phyloP scores from a whole-genome alignment of 163 green algal genomes.

The Coccomyxa subellipsoidea region DNA sequence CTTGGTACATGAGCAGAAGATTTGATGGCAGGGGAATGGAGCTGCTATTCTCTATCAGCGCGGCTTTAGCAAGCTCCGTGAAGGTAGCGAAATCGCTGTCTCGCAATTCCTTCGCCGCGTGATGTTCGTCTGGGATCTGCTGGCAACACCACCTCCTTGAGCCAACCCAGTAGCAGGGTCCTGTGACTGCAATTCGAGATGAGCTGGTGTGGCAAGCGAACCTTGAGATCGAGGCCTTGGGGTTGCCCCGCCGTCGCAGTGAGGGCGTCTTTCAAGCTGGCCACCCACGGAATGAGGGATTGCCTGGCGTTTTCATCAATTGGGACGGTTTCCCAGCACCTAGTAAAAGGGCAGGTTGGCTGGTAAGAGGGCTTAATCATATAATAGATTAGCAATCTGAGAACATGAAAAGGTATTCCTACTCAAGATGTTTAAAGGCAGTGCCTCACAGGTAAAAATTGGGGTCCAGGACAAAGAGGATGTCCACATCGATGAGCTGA shows the following conservation, averaged over 20 bases:
- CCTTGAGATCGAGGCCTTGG: not conserved
- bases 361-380: no score
- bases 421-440: no score
- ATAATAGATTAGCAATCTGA: no score
- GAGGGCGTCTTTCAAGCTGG: not conserved
- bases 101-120: not conserved
- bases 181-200: not conserved
- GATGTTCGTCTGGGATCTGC: not conserved
- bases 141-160: not conserved
- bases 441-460: not conserved
- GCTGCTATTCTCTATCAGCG: not conserved
- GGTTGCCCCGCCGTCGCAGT: not conserved
- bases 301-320: not conserved
- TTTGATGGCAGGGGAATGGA: not conserved
- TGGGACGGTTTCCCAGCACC: not conserved
- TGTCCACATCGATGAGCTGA: not conserved
- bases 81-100: not conserved
- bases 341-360: no score
- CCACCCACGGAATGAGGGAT: not conserved
- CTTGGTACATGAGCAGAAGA: slow-evolving; percentile 8
- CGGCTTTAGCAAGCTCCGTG: not conserved
- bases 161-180: not conserved
- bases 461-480: not conserved
- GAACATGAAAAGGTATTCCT: no score
- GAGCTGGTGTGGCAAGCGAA: not conserved